Base-by-base conservation (phyloP, 495 filamentous ascomycete species). In the Penicillium fimorum region DNA sequence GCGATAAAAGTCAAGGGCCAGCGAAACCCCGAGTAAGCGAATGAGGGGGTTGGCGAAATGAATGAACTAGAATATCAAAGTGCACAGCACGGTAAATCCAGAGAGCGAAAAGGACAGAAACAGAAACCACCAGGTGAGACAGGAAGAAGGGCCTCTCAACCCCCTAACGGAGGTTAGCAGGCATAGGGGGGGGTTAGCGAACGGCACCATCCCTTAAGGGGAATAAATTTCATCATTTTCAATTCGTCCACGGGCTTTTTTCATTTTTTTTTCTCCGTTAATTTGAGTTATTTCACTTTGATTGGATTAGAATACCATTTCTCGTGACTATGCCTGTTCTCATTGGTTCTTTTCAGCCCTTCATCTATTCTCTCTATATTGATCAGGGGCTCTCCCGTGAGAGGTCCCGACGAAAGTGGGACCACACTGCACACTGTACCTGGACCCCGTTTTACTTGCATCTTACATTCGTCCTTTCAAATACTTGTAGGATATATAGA, bases 41-140 rank as follows among this genome's bases (percentile, higher is more conserved):
- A 55, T 41, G 57, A n/a, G 50, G 59, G 59, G 49, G 52, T 53
- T 57, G 37, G 44, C 20, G 38, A 55, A 46, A 55, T 5, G 33
- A 63, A 27, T 27, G 25, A 27, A 44, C 54, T 30, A 11, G 56
- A 33, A 51, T 38, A 52, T 56, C 49, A 50, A 51, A 63, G 65
- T 65, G 62, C 62, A 59, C 62, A 66, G 62, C 62, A 65, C 62
- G 47, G 45, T 41, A 49, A 49, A 18, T 33, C 2, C 33, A 47
- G 20, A 9, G 38, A 54, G 22, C 11, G 15, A 42, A 37, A 56
- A 32, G 44, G 29, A 57, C 47, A 56, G 51, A 58, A 52, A 68
- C 47, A 58, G 29, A 40, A 43, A 55, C 22, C 43, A 48, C 38
- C 22, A 48, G 53, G 48, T 58, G 55, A 62, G 59, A 69, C 52